These are phyloP conservation scores for Cercospora brassicicola DNA, from an alignment of 2,329 filamentous ascomycete genomes.

Conservation along the genomic window DNA sequence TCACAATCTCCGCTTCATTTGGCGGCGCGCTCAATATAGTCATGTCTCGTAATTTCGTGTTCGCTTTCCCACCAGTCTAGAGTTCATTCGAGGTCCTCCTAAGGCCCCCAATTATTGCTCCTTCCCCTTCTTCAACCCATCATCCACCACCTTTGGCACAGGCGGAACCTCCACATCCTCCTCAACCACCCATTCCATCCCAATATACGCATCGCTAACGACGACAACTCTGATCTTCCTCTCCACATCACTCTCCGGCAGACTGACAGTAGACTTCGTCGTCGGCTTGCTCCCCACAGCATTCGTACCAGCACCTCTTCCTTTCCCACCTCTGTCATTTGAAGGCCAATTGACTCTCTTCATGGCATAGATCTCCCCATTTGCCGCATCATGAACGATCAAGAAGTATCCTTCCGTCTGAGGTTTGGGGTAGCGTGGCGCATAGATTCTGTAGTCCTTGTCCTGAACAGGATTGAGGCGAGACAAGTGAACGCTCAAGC, in stretches of 20 bases:
- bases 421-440: slow-evolving; percentile 87
- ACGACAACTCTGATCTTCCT: slow-evolving; percentile 72
- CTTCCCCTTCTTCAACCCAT: slow-evolving; percentile 35
- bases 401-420: slow-evolving; percentile 95
- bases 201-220: slow-evolving; percentile 84
- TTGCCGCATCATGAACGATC: slow-evolving; percentile 65
- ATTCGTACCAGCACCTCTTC: slow-evolving; percentile 10
- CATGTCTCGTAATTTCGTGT: background rate
- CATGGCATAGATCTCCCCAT: slow-evolving; percentile 78
- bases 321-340: slow-evolving; percentile 35
- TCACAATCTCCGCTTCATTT: too few species aligned
- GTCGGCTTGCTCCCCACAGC: slow-evolving; percentile 46
- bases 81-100: too few species aligned
- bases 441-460: slow-evolving; percentile 73
- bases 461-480: slow-evolving; percentile 67
- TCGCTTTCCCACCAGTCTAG: too few species aligned
- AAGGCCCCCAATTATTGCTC: background rate
- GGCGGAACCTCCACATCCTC: slow-evolving; percentile 53
- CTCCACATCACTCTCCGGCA: slow-evolving; percentile 56
- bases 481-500: slow-evolving; percentile 63
- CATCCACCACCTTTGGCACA: slow-evolving; percentile 36
- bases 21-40: background rate
- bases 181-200: slow-evolving; percentile 64
- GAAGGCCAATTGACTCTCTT: slow-evolving; percentile 78
- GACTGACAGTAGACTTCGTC: slow-evolving; percentile 59